Evolutionary conservation across 75 land plant genomes (phyloP).

Genomic region (Selaginella tamariscina): DNA sequence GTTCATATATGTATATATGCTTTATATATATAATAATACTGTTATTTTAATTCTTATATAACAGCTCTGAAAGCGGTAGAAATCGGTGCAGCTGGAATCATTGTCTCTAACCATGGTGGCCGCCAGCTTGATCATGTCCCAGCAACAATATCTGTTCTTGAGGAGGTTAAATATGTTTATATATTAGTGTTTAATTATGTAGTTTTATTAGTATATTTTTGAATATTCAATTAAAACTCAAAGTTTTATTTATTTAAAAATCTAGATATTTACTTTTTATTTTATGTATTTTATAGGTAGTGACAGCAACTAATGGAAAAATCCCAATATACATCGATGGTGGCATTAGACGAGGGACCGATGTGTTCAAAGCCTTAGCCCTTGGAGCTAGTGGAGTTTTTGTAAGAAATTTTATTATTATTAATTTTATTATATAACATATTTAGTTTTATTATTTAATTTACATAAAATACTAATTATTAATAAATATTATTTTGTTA

Average conservation of each 20-base stretch:
- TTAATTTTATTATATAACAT: background rate
- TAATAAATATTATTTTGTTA: background rate
- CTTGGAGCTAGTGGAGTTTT: slow-evolving; percentile 7
- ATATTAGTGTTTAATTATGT: background rate
- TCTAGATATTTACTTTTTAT: too few relatives aligned
- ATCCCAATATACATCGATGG: background rate
- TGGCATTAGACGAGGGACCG: slow-evolving; percentile 6
- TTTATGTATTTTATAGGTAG: too few relatives aligned
- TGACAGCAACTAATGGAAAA: background rate
- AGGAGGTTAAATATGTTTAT: slow-evolving; percentile 40
- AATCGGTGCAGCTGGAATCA: slow-evolving; percentile 59
- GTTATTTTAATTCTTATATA: background rate
- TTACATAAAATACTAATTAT: background rate
- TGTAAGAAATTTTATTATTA: background rate
- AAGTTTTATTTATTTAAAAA: too few relatives aligned
- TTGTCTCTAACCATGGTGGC: slow-evolving; percentile 79
- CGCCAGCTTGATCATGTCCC: slow-evolving; percentile 70
- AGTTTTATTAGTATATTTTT: background rate
- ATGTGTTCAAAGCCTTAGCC: slow-evolving; percentile 4
- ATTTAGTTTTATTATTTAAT: background rate
- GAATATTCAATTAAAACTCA: too few relatives aligned
- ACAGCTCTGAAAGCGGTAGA: slow-evolving; percentile 45
- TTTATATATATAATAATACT: background rate
- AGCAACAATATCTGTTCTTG: slow-evolving; percentile 54
- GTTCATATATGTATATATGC: background rate